Conservation (phyloP, 1,139 yeast genomes). For the Saccharomyces hybrid region DNA sequence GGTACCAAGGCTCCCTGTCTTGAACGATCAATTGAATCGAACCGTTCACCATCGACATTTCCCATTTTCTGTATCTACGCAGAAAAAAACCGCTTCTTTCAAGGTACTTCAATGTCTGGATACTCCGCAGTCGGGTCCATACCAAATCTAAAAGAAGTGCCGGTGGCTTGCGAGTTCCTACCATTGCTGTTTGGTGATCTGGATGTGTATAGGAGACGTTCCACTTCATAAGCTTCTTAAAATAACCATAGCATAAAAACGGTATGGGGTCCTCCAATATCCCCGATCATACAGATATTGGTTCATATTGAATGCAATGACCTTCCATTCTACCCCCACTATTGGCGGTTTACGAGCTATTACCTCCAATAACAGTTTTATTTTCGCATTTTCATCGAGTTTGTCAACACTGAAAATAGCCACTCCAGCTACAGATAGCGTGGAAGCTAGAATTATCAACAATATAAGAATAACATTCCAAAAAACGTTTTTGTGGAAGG, state of each 20-base stretch:
- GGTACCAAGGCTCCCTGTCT: background rate
- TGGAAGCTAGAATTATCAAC: background rate
- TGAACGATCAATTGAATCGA: background rate
- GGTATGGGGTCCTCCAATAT: background rate
- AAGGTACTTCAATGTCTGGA: background rate
- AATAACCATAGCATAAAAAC: background rate
- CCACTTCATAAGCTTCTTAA: background rate
- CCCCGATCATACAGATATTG: background rate
- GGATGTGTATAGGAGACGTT: background rate
- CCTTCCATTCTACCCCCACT: background rate
- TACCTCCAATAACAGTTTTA: background rate
- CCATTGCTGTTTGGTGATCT: background rate
- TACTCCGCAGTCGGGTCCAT: background rate
- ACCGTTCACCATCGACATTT: background rate
- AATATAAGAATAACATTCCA: background rate
- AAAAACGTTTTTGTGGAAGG: background rate
- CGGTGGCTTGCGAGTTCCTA: background rate
- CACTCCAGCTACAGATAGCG: background rate
- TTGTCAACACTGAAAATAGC: background rate
- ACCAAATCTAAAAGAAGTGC: background rate
- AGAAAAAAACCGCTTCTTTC: background rate
- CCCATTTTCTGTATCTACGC: background rate
- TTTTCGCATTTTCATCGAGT: background rate
- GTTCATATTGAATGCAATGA: background rate
- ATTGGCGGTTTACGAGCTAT: background rate